A percentile compares a stretch with the other conserved stretches of the same genome.
phyloP scores from a whole-genome alignment of 345 rosid genomes.

The Ceriops tagal region DNA sequence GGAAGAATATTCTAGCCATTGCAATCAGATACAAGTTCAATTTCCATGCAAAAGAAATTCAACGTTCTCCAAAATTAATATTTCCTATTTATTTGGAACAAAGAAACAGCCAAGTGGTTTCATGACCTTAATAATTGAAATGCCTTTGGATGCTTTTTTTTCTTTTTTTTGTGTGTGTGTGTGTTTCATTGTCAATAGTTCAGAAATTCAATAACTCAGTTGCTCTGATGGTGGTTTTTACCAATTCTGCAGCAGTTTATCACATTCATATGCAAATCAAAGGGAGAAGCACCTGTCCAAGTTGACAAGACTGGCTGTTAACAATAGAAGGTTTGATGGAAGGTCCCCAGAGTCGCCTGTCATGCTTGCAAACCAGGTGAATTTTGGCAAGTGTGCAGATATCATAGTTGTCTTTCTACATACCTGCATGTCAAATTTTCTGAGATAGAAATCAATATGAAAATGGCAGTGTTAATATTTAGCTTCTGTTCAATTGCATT shows the following conservation, averaged over 20 bases:
- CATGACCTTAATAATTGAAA: constrained; percentile 1
- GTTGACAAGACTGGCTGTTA: constrained; percentile 73
- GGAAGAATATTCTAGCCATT: not conserved
- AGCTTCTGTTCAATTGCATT: not conserved
- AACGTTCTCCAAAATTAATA: not conserved
- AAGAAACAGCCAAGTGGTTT: not conserved
- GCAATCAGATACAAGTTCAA: not conserved
- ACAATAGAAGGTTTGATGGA: constrained; percentile 70
- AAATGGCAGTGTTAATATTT: not conserved
- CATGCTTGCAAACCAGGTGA: constrained; percentile 68
- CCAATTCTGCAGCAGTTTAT: constrained; percentile 43
- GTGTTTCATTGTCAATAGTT: not conserved
- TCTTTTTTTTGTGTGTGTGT: not conserved
- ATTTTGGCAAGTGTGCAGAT: not conserved
- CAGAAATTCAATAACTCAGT: constrained; percentile 4
- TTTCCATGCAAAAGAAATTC: not conserved
- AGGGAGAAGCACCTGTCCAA: constrained; percentile 67
- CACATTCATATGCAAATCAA: constrained; percentile 65
- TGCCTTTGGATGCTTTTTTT: not conserved
- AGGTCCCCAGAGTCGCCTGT: constrained; percentile 64
- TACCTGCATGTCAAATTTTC: not conserved
- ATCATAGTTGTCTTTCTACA: not conserved
- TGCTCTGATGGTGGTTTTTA: constrained; percentile 9
- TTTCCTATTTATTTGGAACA: not conserved
- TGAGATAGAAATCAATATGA: not conserved